Conservation (phyloP, 257 asterid genomes). For the Perilla frutescens region DNA sequence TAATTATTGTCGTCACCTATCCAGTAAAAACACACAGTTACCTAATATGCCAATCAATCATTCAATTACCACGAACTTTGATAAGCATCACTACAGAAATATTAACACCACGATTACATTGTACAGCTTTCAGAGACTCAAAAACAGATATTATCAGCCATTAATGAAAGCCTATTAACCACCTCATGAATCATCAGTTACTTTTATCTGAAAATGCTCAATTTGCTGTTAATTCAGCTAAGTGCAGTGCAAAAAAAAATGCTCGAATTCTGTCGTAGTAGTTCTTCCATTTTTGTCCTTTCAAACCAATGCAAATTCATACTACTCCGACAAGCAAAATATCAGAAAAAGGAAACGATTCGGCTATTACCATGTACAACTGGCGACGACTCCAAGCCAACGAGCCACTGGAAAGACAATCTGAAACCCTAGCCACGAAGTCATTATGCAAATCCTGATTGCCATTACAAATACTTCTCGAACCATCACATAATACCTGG, state of each 20-base stretch:
- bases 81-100: no score
- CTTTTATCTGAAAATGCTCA: not conserved
- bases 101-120: no score
- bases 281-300: not conserved
- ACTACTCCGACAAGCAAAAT: not conserved
- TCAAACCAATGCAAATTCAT: not conserved
- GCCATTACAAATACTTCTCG: conserved; percentile 35
- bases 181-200: not conserved
- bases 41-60: no score
- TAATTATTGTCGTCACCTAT: no score
- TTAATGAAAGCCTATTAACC: not conserved
- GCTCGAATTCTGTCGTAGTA: not conserved
- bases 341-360: not conserved
- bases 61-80: no score
- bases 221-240: not conserved
- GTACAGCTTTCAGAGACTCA: no score
- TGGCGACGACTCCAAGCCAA: conserved; percentile 84
- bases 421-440: conserved; percentile 73
- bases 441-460: conserved; percentile 58
- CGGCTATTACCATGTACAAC: conserved; percentile 61
- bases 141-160: not conserved
- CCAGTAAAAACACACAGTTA: no score
- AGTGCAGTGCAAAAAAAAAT: conserved; percentile 8
- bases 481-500: conserved; percentile 54
- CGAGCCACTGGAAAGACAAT: conserved; percentile 62